A percentile compares a stretch with the other conserved stretches of the same genome.
phyloP scores from a whole-genome alignment of 257 asterid genomes.

The Forsythia suspensa region DNA sequence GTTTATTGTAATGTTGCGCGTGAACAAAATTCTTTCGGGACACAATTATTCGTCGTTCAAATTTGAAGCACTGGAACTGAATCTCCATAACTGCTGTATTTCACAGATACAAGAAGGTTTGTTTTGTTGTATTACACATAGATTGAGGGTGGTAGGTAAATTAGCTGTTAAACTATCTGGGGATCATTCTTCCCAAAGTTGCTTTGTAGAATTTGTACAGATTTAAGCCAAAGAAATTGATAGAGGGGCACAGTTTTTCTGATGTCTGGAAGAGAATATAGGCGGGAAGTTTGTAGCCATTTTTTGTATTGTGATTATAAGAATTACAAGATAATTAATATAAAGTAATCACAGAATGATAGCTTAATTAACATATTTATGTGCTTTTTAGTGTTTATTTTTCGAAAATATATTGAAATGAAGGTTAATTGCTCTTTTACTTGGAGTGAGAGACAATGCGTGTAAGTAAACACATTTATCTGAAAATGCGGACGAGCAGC shows the following conservation, averaged over 20 bases:
- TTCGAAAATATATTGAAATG: neutral
- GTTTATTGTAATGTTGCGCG: conserved; percentile 15
- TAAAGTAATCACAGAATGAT: neutral
- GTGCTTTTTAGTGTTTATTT: neutral
- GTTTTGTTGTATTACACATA: conserved; percentile 22
- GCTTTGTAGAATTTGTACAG: conserved; percentile 25
- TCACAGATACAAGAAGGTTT: neutral
- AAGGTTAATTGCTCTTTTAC: neutral
- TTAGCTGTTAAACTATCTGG: conserved; percentile 9
- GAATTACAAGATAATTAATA: conserved; percentile 7
- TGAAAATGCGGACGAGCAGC: too few species aligned
- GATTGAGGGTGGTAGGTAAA: conserved; percentile 19
- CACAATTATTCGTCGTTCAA: neutral
- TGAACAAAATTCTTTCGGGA: neutral
- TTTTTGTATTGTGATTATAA: conserved; percentile 25
- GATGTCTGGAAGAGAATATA: conserved; percentile 26
- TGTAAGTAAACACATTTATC: too few species aligned
- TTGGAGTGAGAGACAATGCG: too few species aligned
- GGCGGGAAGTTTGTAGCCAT: conserved; percentile 14
- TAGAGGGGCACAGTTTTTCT: conserved; percentile 11
- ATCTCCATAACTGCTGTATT: conserved; percentile 22
- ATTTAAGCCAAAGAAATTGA: conserved; percentile 2
- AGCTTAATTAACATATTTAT: neutral
- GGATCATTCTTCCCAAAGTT: conserved; percentile 3
- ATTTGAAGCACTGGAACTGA: conserved; percentile 2